These are phyloP conservation scores for Kuraishia cidri DNA, from an alignment of 805 yeast genomes.

Conservation along the genomic window DNA sequence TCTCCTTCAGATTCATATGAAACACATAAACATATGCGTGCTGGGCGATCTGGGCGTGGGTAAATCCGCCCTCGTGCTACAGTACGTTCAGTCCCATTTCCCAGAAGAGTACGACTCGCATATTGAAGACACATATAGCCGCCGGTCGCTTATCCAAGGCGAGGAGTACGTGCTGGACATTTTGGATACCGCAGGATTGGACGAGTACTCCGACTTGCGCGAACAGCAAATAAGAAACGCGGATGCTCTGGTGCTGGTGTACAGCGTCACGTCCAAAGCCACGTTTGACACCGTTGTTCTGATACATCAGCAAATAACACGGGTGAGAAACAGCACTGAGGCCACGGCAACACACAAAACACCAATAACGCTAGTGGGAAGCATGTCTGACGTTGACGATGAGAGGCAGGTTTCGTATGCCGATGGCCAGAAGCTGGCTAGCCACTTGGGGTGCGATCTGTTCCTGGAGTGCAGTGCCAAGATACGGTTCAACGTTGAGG, in stretches of 20 bases:
- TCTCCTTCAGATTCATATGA: not conserved
- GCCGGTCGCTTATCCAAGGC: slow-evolving; percentile 20
- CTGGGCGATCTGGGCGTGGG: slow-evolving; percentile 21
- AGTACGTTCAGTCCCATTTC: slow-evolving; percentile 13
- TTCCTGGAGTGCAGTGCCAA: slow-evolving; percentile 2
- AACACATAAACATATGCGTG: slow-evolving; percentile 14
- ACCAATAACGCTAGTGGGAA: slow-evolving; percentile 56
- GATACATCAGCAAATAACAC: slow-evolving; percentile 54
- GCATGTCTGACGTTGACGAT: slow-evolving; percentile 66
- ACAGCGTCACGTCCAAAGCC: slow-evolving; percentile 38
- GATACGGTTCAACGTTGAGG: slow-evolving; percentile 2
- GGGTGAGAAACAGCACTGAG: slow-evolving; percentile 42
- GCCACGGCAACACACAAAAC: no score
- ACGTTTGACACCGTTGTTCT: slow-evolving; percentile 26
- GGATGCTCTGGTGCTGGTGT: slow-evolving; percentile 42
- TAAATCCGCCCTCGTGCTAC: slow-evolving; percentile 17
- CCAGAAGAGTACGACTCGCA: slow-evolving; percentile 13
- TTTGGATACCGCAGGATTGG: slow-evolving; percentile 89
- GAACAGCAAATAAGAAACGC: slow-evolving; percentile 15
- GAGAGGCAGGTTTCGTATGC: slow-evolving; percentile 67
- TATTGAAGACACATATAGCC: slow-evolving; percentile 17
- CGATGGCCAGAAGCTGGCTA: slow-evolving; percentile 30
- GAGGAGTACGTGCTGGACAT: slow-evolving; percentile 31
- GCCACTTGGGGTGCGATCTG: not conserved
- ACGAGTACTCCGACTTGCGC: slow-evolving; percentile 23